Base-by-base conservation (phyloP, 2,329 filamentous ascomycete species). In the Talaromyces sp. region DNA sequence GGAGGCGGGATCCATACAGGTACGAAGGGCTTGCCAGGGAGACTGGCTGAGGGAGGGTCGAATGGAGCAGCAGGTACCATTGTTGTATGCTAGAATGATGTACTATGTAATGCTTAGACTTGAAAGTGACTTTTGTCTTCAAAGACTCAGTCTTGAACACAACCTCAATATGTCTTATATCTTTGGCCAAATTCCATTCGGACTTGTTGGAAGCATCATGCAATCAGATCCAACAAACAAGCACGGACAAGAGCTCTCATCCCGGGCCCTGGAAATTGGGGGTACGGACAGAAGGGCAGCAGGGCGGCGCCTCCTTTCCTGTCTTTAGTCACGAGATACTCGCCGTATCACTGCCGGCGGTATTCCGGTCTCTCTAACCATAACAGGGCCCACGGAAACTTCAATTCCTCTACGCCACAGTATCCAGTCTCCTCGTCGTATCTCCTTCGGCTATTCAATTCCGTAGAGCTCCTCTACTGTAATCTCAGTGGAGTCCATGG, bases 1-100 rank as follows among this genome's bases (percentile, higher is more conserved):
- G 76, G 74, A 5, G 81, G 81, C n/a, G 79, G 77, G 39, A 72
- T 60, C 79, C 79, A 81, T 69, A 69, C 68, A 9, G 77, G 71
- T 9, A 82, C 77, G n/a, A 65, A 67, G 7, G 79, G 79, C 67
- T 81, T 81, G 62, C 73, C 55, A 12, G 55, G 73, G 1, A 76
- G 68, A 56, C 76, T 67, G 18, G 75, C 67, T 3, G 77, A 64
- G 7, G 77, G 76, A 12, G 79, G 77, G 62, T 72, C 76, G 68
- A 81, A 81, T 3, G 74, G 71, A 18, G 78, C 72, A 48, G 76
- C 68, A 16, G 55, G 55, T 40, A 37, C 37, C 55, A 58, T 58
- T 6, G 21, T 31, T 58, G 35, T n/a, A 33, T n/a, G 31, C 14
- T 40, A 8, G 25, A 44, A 44, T 44, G 40, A 44, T 44, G 21